Base-by-base conservation (phyloP, 1,284 basidiomycete genomes). In the Butyriboletus appendiculatus region DNA sequence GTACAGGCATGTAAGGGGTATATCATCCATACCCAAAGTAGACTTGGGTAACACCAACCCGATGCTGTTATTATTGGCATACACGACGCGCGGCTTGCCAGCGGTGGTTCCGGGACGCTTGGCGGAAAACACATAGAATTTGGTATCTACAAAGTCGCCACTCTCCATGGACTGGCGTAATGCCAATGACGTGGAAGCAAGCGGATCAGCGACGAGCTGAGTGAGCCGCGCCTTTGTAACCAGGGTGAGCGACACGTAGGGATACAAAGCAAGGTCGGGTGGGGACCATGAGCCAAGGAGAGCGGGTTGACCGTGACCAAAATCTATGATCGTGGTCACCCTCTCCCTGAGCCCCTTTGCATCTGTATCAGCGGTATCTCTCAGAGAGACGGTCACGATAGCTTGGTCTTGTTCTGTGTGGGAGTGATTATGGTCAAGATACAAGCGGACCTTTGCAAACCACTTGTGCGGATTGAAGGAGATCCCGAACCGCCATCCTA, bases 401-500 rank as follows among this genome's bases (percentile, higher is more conserved):
- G 68, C 65, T 18, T 49, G 33, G 16, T 67, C 67, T 24, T 62
- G 49, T 38, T 66, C 64, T 14, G 57, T 48, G 35, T 65, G 53
- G 28, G 53, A 48, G 39, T 53, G 52, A 30, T 59, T 66, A n/a
- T 70, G 67, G 16, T 71, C 69, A 26, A 67, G 66, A 42, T 66
- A 56, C 24, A 70, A 12, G 34, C 53, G 49, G 45, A 70, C 52
- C 48, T 52, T 70, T 43, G 65, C 39, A 39, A 70, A 59, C 64
- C 68, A 69, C 38, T 51, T 56, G 34, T 39, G 28, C 1, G 26
- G 30, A 4, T 58, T 56, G 56, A 49, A 58, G 2, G 68, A 42
- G 22, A 67, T 49, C 3, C 69, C 66, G 8, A 67, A 48, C 1
- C 69, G 67, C 69, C 68, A 67, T 9, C 66, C 66, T 10, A 67